phyloP scores from a whole-genome alignment of 495 filamentous ascomycete species.

The Rostrohypoxylon terebratum region DNA sequence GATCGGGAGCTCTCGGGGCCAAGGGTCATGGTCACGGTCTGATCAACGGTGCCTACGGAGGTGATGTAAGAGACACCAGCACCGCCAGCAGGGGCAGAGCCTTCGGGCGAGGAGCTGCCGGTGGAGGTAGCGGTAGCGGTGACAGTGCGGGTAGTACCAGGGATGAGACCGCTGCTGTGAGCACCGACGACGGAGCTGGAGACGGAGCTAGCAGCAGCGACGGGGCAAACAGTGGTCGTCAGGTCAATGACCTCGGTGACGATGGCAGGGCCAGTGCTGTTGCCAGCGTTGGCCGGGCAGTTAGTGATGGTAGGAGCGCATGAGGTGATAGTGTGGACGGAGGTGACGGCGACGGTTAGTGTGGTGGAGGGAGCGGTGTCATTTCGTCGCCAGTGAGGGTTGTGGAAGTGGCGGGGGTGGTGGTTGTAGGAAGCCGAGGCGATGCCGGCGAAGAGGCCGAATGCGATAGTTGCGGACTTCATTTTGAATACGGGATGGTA shows the following conservation, averaged over 20 bases:
- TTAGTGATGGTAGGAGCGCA: slow-evolving; percentile 72
- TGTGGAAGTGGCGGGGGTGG: slow-evolving; percentile 56
- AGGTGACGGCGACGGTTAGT: slow-evolving; percentile 66
- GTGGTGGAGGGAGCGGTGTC: slow-evolving; percentile 55
- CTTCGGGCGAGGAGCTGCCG: slow-evolving; percentile 38
- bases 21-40: slow-evolving; percentile 56
- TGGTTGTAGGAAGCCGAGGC: slow-evolving; percentile 55
- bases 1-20: slow-evolving; percentile 51
- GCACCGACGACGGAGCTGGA: slow-evolving; percentile 53
- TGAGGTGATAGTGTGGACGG: slow-evolving; percentile 69
- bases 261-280: slow-evolving; percentile 53
- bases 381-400: slow-evolving; percentile 54
- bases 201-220: slow-evolving; percentile 55
- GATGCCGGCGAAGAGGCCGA: slow-evolving; percentile 60
- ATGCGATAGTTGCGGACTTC: slow-evolving; percentile 58
- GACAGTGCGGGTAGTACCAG: slow-evolving; percentile 48
- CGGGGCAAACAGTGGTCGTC: slow-evolving; percentile 60
- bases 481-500: slow-evolving; percentile 52
- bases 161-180: slow-evolving; percentile 53
- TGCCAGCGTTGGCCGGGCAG: slow-evolving; percentile 66
- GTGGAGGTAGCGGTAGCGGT: slow-evolving; percentile 33
- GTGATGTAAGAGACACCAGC: slow-evolving; percentile 35
- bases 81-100: slow-evolving; percentile 23
- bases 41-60: slow-evolving; percentile 38
- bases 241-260: slow-evolving; percentile 61